phyloP scores from a whole-genome alignment of 495 filamentous ascomycete species.

The Podospora comata region DNA sequence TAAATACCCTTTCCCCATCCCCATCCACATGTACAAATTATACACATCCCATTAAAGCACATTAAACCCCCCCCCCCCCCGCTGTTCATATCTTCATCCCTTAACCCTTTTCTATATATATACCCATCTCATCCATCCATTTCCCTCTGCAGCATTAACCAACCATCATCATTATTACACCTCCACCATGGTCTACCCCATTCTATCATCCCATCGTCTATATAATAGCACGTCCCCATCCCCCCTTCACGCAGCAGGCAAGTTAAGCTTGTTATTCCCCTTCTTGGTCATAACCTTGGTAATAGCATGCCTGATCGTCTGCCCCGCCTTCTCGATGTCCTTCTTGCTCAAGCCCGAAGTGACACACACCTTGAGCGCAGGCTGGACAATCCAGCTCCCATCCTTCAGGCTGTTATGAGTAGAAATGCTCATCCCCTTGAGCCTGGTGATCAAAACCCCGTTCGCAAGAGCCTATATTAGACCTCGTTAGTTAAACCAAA shows the following conservation, averaged over 20 bases:
- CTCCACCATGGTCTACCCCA: neutral
- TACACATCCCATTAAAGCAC: neutral
- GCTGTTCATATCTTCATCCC: neutral
- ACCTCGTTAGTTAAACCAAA: slow-evolving; percentile 1
- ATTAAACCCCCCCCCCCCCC: neutral
- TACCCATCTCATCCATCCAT: too few relatives aligned
- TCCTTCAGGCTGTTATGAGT: slow-evolving; percentile 54
- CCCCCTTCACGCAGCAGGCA: slow-evolving; percentile 25
- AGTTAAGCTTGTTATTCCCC: slow-evolving; percentile 39
- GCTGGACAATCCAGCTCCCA: slow-evolving; percentile 62
- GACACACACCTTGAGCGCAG: slow-evolving; percentile 86
- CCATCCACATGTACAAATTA: neutral
- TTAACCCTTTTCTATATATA: neutral
- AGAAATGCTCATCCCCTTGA: slow-evolving; percentile 71
- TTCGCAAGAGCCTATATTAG: slow-evolving; percentile 64
- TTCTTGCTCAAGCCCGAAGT: slow-evolving; percentile 84
- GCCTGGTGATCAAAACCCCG: slow-evolving; percentile 78
- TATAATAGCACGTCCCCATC: neutral
- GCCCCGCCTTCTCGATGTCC: slow-evolving; percentile 90
- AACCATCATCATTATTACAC: neutral
- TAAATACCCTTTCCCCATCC: neutral
- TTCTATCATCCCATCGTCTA: neutral
- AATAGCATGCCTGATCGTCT: slow-evolving; percentile 84
- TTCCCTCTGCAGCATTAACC: neutral
- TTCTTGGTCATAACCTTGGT: slow-evolving; percentile 73